Evolutionary conservation across 148 eudicot genomes (phyloP).

Genomic region (Mesembryanthemum crystallinum): DNA sequence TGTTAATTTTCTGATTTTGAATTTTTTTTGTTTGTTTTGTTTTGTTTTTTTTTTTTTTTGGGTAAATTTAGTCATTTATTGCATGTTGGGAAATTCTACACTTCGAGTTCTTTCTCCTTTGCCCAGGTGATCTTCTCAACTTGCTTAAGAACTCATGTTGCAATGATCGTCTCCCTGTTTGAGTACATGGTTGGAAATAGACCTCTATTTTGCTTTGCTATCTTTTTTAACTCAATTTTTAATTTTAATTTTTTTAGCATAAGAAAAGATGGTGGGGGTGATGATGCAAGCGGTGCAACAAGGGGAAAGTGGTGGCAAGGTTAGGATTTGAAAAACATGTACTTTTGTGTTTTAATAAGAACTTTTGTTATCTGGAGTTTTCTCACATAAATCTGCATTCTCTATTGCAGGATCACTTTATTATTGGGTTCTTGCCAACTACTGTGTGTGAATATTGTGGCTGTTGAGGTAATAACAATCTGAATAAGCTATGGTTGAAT

Average conservation of each 20-base stretch:
- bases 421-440: slow-evolving; percentile 35
- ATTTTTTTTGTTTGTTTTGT: no score
- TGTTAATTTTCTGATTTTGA: no score
- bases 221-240: neutral
- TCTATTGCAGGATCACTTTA: slow-evolving; percentile 74
- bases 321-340: slow-evolving; percentile 5
- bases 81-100: no score
- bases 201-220: neutral
- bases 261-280: slow-evolving; percentile 70
- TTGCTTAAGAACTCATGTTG: slow-evolving; percentile 39
- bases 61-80: no score
- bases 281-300: slow-evolving; percentile 65
- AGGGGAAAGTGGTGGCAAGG: slow-evolving; percentile 99
- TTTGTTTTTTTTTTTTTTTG: no score
- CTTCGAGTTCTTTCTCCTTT: no score
- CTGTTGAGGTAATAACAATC: slow-evolving; percentile 10
- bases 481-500: neutral
- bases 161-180: no score
- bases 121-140: no score
- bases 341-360: neutral
- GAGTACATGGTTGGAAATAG: no score
- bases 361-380: neutral
- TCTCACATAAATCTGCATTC: slow-evolving; percentile 3
- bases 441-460: slow-evolving; percentile 9
- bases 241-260: slow-evolving; percentile 30